phyloP scores from a whole-genome alignment of 441 rosid species.

The Rhodomyrtus psidioides region DNA sequence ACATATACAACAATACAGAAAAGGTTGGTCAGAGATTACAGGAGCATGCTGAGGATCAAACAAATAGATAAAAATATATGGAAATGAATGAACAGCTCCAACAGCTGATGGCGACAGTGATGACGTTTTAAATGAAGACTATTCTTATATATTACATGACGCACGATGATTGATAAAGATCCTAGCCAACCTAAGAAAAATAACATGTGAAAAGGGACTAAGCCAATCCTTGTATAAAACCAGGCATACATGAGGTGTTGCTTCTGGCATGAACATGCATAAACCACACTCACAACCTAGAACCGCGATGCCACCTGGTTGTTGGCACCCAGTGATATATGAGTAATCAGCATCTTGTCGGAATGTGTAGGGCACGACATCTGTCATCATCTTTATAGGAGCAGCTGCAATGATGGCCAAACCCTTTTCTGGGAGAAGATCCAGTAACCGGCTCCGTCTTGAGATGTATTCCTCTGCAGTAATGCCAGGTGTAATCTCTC shows the following conservation, averaged over 20 bases:
- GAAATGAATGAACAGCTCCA: neutral
- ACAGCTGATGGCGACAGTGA: neutral
- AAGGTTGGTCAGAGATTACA: neutral
- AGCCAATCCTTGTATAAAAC: neutral
- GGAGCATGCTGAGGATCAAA: neutral
- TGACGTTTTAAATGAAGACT: neutral
- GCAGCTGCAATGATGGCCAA: constrained; percentile 83
- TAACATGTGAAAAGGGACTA: neutral
- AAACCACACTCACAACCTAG: constrained; percentile 64
- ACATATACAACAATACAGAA: neutral
- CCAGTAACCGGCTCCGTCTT: constrained; percentile 65
- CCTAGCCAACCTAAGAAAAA: neutral
- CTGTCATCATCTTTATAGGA: constrained; percentile 95
- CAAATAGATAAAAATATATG: neutral
- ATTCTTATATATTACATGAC: neutral
- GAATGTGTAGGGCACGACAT: constrained; percentile 87
- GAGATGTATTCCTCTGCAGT: constrained; percentile 63
- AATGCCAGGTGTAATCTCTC: constrained; percentile 91
- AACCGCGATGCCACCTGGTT: constrained; percentile 92
- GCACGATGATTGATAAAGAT: neutral
- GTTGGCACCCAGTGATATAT: constrained; percentile 91
- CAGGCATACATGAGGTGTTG: constrained; percentile 56
- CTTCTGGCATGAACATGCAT: constrained; percentile 99
- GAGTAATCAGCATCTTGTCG: constrained; percentile 86
- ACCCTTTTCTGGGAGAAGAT: constrained; percentile 70